Percentiles rank a stretch among this genome's conserved stretches.
These are phyloP conservation scores for Fraxinus angustifolia DNA, from an alignment of 305 asterid species.

Conservation along the genomic window DNA sequence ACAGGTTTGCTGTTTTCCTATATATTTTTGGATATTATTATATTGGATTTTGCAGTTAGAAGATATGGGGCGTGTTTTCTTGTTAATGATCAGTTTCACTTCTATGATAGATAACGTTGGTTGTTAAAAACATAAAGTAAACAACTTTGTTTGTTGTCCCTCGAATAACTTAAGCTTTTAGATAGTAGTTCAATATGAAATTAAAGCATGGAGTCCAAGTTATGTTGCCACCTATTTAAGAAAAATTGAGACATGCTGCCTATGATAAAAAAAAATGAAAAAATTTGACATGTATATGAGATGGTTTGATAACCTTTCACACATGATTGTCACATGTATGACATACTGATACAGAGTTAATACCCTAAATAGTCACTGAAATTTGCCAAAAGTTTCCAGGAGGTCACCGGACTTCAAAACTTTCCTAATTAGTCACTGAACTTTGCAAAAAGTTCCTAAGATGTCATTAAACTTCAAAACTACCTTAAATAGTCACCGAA, in stretches of 20 bases:
- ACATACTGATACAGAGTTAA: no score
- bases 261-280: no score
- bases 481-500: no score
- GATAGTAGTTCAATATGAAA: neutral
- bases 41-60: neutral
- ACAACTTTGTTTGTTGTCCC: neutral
- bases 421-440: no score
- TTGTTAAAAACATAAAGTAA: neutral
- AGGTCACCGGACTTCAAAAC: no score
- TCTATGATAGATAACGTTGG: neutral
- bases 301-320: neutral
- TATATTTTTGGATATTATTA: neutral
- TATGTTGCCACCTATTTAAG: neutral
- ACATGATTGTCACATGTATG: neutral
- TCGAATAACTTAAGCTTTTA: neutral
- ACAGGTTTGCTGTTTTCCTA: conserved; percentile 34
- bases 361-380: no score
- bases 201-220: neutral
- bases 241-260: neutral
- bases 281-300: neutral
- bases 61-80: neutral
- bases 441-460: no score
- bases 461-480: no score
- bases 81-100: neutral
- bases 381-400: no score